These are phyloP conservation scores for Cytospora piceicola DNA, from an alignment of 2,329 filamentous ascomycete genomes.

Conservation along the genomic window DNA sequence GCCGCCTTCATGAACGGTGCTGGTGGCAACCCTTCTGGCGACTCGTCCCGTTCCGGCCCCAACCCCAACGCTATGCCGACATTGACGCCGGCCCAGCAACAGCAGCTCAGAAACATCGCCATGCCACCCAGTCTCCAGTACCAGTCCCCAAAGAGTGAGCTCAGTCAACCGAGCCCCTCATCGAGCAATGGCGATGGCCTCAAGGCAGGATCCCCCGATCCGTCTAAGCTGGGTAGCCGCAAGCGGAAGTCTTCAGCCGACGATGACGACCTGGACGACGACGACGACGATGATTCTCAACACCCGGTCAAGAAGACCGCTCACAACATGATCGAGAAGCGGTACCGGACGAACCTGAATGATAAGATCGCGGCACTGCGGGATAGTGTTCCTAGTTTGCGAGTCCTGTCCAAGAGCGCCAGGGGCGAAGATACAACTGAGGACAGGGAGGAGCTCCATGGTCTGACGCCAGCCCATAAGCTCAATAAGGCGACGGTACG, in stretches of 20 bases:
- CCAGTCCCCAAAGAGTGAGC: constrained; percentile 60
- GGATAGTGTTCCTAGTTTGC: constrained; percentile 88
- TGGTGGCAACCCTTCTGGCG: constrained; percentile 38
- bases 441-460: constrained; percentile 80
- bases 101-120: constrained; percentile 64
- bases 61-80: constrained; percentile 43
- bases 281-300: constrained; percentile 61
- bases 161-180: constrained; percentile 62
- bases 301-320: constrained; percentile 81
- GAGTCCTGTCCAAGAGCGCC: constrained; percentile 77
- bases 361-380: constrained; percentile 93
- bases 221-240: constrained; percentile 53
- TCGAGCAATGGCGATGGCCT: constrained; percentile 55
- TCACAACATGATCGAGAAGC: constrained; percentile 98
- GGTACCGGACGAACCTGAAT: constrained; percentile 94
- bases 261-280: constrained; percentile 62
- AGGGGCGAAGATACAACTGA: constrained; percentile 70
- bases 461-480: constrained; percentile 86
- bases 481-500: constrained; percentile 91
- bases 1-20: constrained; percentile 34
- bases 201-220: constrained; percentile 63
- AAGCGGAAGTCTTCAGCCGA: constrained; percentile 73
- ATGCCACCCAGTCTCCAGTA: constrained; percentile 68
- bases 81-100: constrained; percentile 62
- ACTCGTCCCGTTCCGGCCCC: constrained; percentile 36